A percentile compares a stretch with the other conserved stretches of the same genome.
Conservation (phyloP, 345 rosid species). For the Salix brachista region DNA sequence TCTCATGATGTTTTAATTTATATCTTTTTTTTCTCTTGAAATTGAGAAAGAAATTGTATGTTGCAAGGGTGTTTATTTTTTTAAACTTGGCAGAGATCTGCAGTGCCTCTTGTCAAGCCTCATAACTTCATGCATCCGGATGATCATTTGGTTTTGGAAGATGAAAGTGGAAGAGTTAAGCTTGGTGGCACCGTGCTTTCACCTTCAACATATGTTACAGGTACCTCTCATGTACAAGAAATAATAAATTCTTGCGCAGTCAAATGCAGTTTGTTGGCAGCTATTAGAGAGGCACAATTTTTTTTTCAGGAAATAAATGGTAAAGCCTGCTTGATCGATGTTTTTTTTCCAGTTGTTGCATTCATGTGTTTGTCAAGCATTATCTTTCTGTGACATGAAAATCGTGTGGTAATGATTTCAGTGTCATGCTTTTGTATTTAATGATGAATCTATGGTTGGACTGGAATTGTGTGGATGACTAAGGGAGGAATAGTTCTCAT, state of each 20-base stretch:
- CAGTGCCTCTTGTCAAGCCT: constrained; percentile 65
- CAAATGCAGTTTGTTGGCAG: background rate
- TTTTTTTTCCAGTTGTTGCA: background rate
- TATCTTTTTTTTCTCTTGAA: constrained; percentile 20
- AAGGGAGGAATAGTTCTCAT: background rate
- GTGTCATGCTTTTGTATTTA: background rate
- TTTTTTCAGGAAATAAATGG: background rate
- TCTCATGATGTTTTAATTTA: background rate
- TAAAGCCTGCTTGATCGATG: background rate
- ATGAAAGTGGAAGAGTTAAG: constrained; percentile 91
- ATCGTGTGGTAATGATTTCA: background rate
- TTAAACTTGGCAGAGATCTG: constrained; percentile 58
- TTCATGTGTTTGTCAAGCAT: background rate
- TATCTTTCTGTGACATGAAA: background rate
- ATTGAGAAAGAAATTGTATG: background rate
- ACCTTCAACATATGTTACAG: constrained; percentile 72
- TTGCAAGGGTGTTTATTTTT: background rate
- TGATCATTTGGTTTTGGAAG: constrained; percentile 83
- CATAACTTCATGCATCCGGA: constrained; percentile 79
- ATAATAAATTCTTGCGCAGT: background rate
- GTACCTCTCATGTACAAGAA: constrained; percentile 28
- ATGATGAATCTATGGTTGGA: background rate
- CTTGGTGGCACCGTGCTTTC: constrained; percentile 61
- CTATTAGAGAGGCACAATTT: background rate
- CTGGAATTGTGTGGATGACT: constrained; percentile 3